A percentile compares a stretch with the other conserved stretches of the same genome.
phyloP scores from a whole-genome alignment of 2,329 filamentous ascomycete genomes.

The Nothophoma quercina region DNA sequence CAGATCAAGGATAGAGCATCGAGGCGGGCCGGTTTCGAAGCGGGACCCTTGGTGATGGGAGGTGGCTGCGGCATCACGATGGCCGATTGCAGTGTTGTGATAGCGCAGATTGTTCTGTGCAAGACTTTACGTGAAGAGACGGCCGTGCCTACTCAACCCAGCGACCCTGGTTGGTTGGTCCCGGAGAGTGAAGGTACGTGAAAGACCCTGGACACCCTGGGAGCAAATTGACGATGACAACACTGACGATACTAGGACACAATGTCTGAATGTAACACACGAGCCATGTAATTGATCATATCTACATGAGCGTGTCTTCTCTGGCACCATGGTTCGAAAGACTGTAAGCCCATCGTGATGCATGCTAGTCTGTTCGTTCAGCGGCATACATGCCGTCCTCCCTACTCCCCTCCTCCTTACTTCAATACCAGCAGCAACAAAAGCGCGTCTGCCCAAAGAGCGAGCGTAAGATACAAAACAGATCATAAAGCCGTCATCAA shows the following conservation, averaged over 20 bases:
- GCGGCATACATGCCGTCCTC: conserved; percentile 16
- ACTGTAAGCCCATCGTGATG: conserved; percentile 15
- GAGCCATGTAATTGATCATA: conserved; percentile 17
- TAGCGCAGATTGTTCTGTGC: too few relatives aligned
- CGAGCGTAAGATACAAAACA: conserved; percentile 17
- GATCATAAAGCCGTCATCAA: conserved; percentile 30
- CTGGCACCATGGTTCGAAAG: conserved; percentile 17
- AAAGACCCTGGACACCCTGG: too few relatives aligned
- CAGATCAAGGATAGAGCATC: too few relatives aligned
- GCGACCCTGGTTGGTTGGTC: too few relatives aligned
- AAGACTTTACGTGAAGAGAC: too few relatives aligned
- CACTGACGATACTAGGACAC: not conserved
- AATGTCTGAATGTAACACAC: conserved; percentile 3
- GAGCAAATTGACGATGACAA: too few relatives aligned
- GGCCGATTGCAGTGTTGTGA: too few relatives aligned
- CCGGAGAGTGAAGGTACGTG: too few relatives aligned
- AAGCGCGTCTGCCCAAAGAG: conserved; percentile 19
- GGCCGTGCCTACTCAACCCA: too few relatives aligned
- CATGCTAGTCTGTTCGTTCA: conserved; percentile 7
- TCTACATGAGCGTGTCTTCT: conserved; percentile 28
- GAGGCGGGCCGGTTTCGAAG: too few relatives aligned
- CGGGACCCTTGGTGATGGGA: too few relatives aligned
- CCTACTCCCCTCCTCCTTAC: conserved; percentile 9
- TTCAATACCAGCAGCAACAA: conserved; percentile 21
- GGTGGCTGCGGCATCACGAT: too few relatives aligned